Conservation (phyloP, 2,329 filamentous ascomycete species). For the Aspergillus sp. region DNA sequence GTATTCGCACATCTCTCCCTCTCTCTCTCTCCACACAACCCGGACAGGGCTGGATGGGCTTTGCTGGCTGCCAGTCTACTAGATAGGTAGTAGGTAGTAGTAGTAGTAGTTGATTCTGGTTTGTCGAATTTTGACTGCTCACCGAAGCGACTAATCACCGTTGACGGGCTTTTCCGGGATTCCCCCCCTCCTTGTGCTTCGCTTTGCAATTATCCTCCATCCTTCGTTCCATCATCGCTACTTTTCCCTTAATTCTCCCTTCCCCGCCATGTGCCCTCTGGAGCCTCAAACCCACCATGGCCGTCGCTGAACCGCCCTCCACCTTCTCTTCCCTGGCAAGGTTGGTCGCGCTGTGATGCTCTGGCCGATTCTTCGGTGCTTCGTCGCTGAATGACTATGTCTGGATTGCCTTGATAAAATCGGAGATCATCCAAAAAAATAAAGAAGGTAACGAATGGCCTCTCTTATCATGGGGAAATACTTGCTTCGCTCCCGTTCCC, state of each 20-base stretch:
- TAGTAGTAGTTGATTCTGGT: not conserved
- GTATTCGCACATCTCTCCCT: not conserved
- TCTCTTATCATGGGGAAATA: not conserved
- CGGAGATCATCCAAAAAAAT: not conserved
- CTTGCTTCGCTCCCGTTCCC: not conserved
- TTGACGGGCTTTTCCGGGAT: not conserved
- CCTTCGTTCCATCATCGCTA: slow-evolving; percentile 3
- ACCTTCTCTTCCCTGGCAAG: not conserved
- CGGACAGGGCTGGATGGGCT: not conserved
- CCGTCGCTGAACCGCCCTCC: slow-evolving; percentile 12
- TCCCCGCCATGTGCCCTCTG: slow-evolving; percentile 7
- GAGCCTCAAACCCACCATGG: slow-evolving; percentile 14
- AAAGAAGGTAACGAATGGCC: slow-evolving; percentile 16
- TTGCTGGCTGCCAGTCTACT: no score
- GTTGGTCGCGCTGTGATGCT: not conserved
- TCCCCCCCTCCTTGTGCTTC: not conserved
- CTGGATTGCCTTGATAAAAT: not conserved
- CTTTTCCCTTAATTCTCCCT: not conserved
- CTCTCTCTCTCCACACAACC: not conserved
- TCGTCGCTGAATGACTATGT: not conserved
- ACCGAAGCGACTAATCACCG: not conserved
- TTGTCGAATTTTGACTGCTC: not conserved
- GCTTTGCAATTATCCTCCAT: not conserved
- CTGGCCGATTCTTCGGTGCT: not conserved
- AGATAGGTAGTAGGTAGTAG: no score